Evolutionary conservation across 1,284 basidiomycete species (phyloP).

Genomic region (Apiotrichum siamense): DNA sequence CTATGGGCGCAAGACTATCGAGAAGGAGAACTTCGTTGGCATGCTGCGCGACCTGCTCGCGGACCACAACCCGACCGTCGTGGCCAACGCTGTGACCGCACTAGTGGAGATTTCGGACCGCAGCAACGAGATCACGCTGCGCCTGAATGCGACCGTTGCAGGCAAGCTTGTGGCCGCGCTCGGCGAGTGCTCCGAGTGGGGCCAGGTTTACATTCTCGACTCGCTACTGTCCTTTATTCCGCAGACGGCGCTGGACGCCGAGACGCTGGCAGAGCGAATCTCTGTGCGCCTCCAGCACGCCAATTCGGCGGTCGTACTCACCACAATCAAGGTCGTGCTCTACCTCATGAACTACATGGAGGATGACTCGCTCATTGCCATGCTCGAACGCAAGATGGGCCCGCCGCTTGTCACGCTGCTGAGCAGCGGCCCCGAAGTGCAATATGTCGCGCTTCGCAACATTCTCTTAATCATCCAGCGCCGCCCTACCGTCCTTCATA

Average conservation of each 20-base stretch:
- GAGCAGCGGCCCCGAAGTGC: conserved; percentile 62
- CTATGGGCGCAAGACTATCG: conserved; percentile 66
- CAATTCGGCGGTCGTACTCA: conserved; percentile 89
- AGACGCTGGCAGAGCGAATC: conserved; percentile 88
- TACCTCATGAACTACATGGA: conserved; percentile 99
- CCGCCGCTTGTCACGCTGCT: conserved; percentile 66
- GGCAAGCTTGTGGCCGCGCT: conserved; percentile 85
- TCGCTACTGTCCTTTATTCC: conserved; percentile 89
- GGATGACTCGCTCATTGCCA: conserved; percentile 72
- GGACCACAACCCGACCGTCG: conserved; percentile 91
- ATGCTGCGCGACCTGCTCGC: conserved; percentile 68
- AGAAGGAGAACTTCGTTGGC: conserved; percentile 88
- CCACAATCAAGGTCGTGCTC: conserved; percentile 88
- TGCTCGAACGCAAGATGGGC: conserved; percentile 94
- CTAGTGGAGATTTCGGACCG: conserved; percentile 71
- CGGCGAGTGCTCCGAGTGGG: conserved; percentile 99
- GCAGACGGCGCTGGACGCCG: conserved; percentile 77
- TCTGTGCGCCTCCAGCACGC: conserved; percentile 89
- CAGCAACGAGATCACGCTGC: conserved; percentile 54
- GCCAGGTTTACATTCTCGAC: conserved; percentile 97
- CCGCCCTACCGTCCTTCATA: conserved; percentile 76
- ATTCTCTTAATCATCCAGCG: conserved; percentile 95
- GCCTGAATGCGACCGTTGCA: conserved; percentile 45
- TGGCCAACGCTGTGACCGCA: conserved; percentile 95
- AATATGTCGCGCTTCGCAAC: conserved; percentile 95